Base-by-base conservation (phyloP, 352 stramenopile species). In the Plasmopara muralis region DNA sequence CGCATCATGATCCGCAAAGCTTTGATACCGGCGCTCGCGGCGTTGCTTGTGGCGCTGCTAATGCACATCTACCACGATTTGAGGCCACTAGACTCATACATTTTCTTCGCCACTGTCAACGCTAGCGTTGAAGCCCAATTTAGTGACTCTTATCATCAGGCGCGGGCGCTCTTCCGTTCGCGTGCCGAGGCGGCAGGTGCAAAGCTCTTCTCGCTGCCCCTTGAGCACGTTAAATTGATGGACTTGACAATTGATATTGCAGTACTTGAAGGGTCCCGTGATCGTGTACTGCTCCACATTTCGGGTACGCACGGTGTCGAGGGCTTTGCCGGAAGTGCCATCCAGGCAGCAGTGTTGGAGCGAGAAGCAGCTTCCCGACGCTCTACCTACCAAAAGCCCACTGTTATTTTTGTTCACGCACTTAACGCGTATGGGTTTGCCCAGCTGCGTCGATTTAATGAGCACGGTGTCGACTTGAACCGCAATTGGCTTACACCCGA, bases 401-500 rank as follows among this genome's bases (percentile, higher is more conserved):
- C 89, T 5, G 58, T 97, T 12, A 68, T 97, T 10, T 79, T 98
- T 15, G 78, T 98, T 8, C 93, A 98, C 50, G 85, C 88, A 0
- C 62, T 98, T 5, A 98, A 98, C 64, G 83, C 93, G 1, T 96
- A 83, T 62, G 93, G 93, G 12, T 97, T 97, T 66, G 61, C 76
- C 0, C 61, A 91, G 50, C 72, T 96, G 15, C 76, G 93, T 29
- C 74, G 91, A 15, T 87, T 85, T 39, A 98, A 97, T 57, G 91
- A 97, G 64, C 70, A 97, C 56, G 96, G 97, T 59, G 87, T 98
- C 16, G 91, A 98, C 63, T 70, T 98, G 39, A 97, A 97, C 63
- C 78, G 90, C 31, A 98, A 98, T 68, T 92, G 68, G 45, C 69
- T 97, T 20, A 77, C 53, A 29, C 47, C 51, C 0, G 62, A 70